phyloP scores from a whole-genome alignment of 2,329 filamentous ascomycete genomes.

The Aspergillus luchuensis region DNA sequence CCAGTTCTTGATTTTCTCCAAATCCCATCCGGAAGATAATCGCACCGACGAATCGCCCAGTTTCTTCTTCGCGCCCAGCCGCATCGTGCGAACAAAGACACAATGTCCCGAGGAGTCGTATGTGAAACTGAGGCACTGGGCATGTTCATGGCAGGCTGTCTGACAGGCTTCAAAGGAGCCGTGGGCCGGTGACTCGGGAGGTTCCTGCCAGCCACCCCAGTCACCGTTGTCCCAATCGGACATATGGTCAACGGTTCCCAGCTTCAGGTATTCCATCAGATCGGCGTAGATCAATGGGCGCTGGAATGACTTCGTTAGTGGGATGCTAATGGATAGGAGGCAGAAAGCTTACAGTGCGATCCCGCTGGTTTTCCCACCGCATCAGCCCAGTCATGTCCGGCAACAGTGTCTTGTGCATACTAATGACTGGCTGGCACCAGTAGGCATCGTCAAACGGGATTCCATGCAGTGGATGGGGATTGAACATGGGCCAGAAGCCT shows the following conservation, averaged over 20 bases:
- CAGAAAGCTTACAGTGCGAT: slow-evolving; percentile 23
- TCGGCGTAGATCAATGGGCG: slow-evolving; percentile 27
- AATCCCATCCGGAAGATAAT: slow-evolving; percentile 32
- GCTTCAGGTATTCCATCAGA: slow-evolving; percentile 32
- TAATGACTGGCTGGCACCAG: slow-evolving; percentile 56
- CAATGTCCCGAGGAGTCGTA: slow-evolving; percentile 26
- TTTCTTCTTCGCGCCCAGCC: slow-evolving; percentile 23
- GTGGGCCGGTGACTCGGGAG: slow-evolving; percentile 30
- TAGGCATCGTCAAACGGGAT: slow-evolving; percentile 51
- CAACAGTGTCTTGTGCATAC: slow-evolving; percentile 52
- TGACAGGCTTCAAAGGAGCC: slow-evolving; percentile 33
- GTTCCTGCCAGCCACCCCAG: slow-evolving; percentile 35
- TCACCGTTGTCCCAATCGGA: slow-evolving; percentile 40
- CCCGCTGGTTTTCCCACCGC: slow-evolving; percentile 41
- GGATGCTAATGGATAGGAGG: not conserved
- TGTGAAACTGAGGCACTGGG: slow-evolving; percentile 30
- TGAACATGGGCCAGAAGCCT: slow-evolving; percentile 54
- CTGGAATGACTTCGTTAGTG: not conserved
- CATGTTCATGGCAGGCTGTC: slow-evolving; percentile 26
- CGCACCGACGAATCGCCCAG: slow-evolving; percentile 11
- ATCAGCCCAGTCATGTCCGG: slow-evolving; percentile 54
- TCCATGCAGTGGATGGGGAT: slow-evolving; percentile 52
- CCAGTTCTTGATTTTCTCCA: slow-evolving; percentile 29
- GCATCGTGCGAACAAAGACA: slow-evolving; percentile 27
- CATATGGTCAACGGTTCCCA: slow-evolving; percentile 24